These are phyloP conservation scores for Penicillium sp. DNA, from an alignment of 2,329 filamentous ascomycete genomes.

Conservation along the genomic window DNA sequence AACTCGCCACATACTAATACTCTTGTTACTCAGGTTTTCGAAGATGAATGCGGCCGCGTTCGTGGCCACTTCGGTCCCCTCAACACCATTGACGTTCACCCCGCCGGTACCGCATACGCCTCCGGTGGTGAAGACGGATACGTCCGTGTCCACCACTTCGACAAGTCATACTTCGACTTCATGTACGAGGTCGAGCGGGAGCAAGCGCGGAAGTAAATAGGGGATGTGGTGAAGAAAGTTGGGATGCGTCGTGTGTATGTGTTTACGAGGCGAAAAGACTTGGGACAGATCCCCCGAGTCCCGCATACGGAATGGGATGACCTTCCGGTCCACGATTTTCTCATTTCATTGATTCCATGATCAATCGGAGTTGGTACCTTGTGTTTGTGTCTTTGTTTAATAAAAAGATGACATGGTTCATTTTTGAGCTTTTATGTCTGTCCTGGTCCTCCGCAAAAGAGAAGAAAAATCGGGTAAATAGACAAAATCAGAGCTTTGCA, in stretches of 20 bases:
- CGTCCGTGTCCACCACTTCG: conserved; percentile 96
- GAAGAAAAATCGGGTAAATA: conserved; percentile 26
- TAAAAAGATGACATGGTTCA: conserved; percentile 35
- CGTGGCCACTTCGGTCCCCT: conserved; percentile 94
- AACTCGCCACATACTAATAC: not conserved
- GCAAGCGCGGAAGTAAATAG: conserved; percentile 47
- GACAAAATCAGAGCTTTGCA: conserved; percentile 27
- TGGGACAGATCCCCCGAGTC: conserved; percentile 24
- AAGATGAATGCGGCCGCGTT: conserved; percentile 97
- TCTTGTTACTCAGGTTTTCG: conserved; percentile 59
- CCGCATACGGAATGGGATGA: conserved; percentile 31
- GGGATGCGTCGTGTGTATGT: conserved; percentile 35
- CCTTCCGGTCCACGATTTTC: conserved; percentile 35
- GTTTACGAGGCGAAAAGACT: conserved; percentile 37
- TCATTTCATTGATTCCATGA: conserved; percentile 40
- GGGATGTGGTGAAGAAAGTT: conserved; percentile 20
- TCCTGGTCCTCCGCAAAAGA: conserved; percentile 13
- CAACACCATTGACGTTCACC: conserved; percentile 93
- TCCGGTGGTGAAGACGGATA: conserved; percentile 98
- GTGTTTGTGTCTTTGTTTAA: conserved; percentile 35
- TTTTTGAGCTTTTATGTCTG: conserved; percentile 21
- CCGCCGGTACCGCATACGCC: conserved; percentile 86
- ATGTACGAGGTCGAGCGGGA: conserved; percentile 98
- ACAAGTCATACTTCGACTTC: conserved; percentile 98
- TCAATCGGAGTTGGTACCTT: conserved; percentile 42